Conservation (phyloP, 2,329 filamentous ascomycete genomes). For the Colletotrichum musicola region DNA sequence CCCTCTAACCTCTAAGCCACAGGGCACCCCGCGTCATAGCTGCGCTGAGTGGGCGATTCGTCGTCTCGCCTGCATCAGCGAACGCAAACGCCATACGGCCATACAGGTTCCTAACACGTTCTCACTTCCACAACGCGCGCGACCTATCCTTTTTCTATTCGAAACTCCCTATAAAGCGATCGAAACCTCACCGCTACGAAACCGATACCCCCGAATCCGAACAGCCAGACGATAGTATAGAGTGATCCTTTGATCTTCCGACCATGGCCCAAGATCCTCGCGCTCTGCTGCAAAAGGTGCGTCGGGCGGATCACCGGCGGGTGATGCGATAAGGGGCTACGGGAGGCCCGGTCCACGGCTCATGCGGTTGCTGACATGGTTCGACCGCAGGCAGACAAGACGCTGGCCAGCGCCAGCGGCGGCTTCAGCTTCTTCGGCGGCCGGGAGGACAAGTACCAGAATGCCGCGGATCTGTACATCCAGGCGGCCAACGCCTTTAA, state of each 20-base stretch:
- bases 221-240: not conserved
- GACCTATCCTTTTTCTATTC: constrained; percentile 9
- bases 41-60: constrained; percentile 16
- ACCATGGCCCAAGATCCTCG: constrained; percentile 82
- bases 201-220: constrained; percentile 8
- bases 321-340: not conserved
- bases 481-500: constrained; percentile 94
- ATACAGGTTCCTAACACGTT: not conserved
- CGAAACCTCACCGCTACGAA: not conserved
- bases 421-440: constrained; percentile 94
- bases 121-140: not conserved
- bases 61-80: constrained; percentile 28
- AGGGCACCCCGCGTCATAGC: constrained; percentile 36
- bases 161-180: not conserved
- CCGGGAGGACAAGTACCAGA: constrained; percentile 88
- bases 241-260: constrained; percentile 17
- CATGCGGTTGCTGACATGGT: constrained; percentile 3
- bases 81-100: constrained; percentile 1
- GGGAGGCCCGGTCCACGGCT: not conserved
- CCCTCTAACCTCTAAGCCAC: constrained; percentile 24
- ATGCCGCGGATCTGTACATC: constrained; percentile 87
- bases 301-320: constrained; percentile 16
- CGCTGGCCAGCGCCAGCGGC: constrained; percentile 76
- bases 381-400: constrained; percentile 84
- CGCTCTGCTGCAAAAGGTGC: constrained; percentile 82